phyloP scores from a whole-genome alignment of 1,139 yeast genomes.

The Candida neerlandica region DNA sequence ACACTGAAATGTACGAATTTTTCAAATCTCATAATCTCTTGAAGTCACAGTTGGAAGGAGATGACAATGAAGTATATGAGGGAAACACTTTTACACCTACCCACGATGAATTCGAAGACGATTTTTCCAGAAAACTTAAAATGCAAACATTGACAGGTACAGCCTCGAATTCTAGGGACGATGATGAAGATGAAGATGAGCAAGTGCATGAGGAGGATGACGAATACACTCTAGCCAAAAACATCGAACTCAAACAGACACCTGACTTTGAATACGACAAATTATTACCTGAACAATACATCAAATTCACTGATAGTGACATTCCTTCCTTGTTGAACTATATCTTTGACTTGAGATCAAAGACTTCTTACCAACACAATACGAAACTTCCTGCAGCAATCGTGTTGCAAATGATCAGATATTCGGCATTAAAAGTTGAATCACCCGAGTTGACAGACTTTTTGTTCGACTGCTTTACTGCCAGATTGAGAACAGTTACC shows the following conservation, averaged over 20 bases:
- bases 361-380: conserved; percentile 46
- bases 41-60: conserved; percentile 26
- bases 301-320: conserved; percentile 68
- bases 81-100: conserved; percentile 17
- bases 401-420: conserved; percentile 66
- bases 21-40: conserved; percentile 43
- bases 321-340: conserved; percentile 62
- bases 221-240: conserved; percentile 32
- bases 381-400: conserved; percentile 70
- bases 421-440: conserved; percentile 57
- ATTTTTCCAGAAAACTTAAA: conserved; percentile 45
- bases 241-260: conserved; percentile 30
- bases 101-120: conserved; percentile 42
- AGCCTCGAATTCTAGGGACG: conserved; percentile 19
- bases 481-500: conserved; percentile 62
- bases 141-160: conserved; percentile 47
- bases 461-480: conserved; percentile 60
- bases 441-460: conserved; percentile 58
- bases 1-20: conserved; percentile 35
- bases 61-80: conserved; percentile 18
- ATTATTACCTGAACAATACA: conserved; percentile 47
- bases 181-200: conserved; percentile 26
- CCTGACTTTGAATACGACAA: conserved; percentile 51
- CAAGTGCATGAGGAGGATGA: conserved; percentile 31
- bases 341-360: conserved; percentile 46